phyloP scores from a whole-genome alignment of 2,329 filamentous ascomycete species.

The Madurella fahalii region DNA sequence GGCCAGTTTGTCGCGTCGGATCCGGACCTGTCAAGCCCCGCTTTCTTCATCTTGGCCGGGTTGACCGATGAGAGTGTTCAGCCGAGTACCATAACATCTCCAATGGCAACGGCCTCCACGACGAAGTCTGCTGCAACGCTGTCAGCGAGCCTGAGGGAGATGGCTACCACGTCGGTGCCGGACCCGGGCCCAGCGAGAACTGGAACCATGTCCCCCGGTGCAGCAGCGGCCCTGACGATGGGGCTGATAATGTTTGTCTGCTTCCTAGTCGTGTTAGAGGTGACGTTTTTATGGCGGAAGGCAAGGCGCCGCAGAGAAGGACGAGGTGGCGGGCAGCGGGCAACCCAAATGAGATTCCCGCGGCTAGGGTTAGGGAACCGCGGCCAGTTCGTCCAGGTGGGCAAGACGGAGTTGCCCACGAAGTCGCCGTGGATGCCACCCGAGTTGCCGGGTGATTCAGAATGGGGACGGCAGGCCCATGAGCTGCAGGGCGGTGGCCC shows the following conservation, averaged over 20 bases:
- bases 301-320: constrained; percentile 4
- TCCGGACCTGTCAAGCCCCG: constrained; percentile 15
- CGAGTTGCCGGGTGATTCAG: constrained; percentile 12
- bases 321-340: no score
- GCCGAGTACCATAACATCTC: not conserved
- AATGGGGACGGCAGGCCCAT: constrained; percentile 8
- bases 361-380: not conserved
- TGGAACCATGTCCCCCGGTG: constrained; percentile 3
- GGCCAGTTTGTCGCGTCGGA: constrained; percentile 10
- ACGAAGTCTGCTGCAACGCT: not conserved
- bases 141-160: not conserved
- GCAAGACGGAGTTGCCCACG: constrained; percentile 1
- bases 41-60: constrained; percentile 9
- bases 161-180: not conserved
- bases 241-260: constrained; percentile 15
- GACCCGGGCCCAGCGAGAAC: not conserved
- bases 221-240: constrained; percentile 14
- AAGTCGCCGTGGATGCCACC: not conserved
- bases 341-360: no score
- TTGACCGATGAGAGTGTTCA: not conserved
- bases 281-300: constrained; percentile 14
- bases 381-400: constrained; percentile 7
- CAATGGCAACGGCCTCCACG: not conserved
- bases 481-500: constrained; percentile 9
- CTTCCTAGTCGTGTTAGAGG: constrained; percentile 8